A percentile compares a stretch with the other conserved stretches of the same genome.
phyloP scores from a whole-genome alignment of 2,329 filamentous ascomycete species.

The Davidsoniella virescens region DNA sequence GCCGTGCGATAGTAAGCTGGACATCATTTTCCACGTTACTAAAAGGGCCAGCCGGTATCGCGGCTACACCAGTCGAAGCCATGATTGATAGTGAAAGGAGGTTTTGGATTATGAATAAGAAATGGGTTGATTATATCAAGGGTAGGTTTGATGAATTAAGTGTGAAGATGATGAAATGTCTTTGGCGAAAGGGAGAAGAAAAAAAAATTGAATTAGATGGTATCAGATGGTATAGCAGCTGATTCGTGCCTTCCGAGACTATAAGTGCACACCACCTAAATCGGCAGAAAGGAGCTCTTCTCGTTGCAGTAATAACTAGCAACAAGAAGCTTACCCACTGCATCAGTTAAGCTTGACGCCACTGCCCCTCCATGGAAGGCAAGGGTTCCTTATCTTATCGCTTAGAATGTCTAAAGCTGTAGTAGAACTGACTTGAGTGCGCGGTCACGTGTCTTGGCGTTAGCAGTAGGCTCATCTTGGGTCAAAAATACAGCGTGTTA shows the following conservation, averaged over 20 bases:
- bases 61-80: slow-evolving; percentile 5
- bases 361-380: slow-evolving; percentile 1
- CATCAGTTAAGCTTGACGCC: not conserved
- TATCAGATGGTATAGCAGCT: not conserved
- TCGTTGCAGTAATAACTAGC: no score
- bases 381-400: slow-evolving; percentile 12
- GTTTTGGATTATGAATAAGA: not conserved
- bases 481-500: not conserved
- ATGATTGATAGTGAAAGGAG: not conserved
- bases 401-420: not conserved
- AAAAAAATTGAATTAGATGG: not conserved
- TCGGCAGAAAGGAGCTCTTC: no score
- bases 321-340: slow-evolving; percentile 1
- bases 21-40: slow-evolving; percentile 40
- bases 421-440: not conserved
- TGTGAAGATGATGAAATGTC: no score
- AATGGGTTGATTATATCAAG: not conserved
- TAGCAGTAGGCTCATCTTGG: not conserved
- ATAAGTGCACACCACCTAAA: not conserved
- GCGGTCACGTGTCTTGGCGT: slow-evolving; percentile 10
- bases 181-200: not conserved
- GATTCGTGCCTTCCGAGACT: not conserved
- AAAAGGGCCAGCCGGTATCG: not conserved
- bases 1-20: slow-evolving; percentile 63
- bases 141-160: not conserved